Evolutionary conservation across 163 green algal genomes (phyloP).

Genomic region (Scenedesmus sp.): DNA sequence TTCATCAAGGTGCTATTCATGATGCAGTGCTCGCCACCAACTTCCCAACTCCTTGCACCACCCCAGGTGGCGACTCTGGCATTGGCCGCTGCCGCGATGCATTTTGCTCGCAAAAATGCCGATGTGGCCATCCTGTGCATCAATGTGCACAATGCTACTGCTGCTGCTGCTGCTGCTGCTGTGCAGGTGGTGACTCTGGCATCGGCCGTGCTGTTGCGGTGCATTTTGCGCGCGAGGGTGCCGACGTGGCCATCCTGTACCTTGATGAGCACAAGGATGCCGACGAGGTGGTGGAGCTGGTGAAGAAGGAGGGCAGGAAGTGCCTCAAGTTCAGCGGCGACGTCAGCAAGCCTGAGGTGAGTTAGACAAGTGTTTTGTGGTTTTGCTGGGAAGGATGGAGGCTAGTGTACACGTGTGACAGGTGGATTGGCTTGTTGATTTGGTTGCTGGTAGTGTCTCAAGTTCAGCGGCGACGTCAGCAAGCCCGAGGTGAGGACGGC

Average conservation of each 20-base stretch:
- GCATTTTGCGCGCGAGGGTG: conserved; percentile 67
- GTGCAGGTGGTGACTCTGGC: conserved; percentile 61
- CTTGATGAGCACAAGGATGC: conserved; percentile 60
- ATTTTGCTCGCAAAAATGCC: conserved; percentile 69
- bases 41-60: background rate
- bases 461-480: conserved; percentile 53
- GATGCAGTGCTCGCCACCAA: too few species aligned
- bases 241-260: conserved; percentile 66
- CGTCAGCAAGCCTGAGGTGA: conserved; percentile 49
- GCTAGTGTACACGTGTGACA: too few species aligned
- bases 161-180: background rate
- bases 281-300: conserved; percentile 55
- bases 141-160: conserved; percentile 54
- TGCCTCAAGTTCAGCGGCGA: conserved; percentile 61
- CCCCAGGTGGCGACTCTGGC: conserved; percentile 64
- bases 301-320: conserved; percentile 55
- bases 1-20: too few species aligned
- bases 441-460: too few species aligned
- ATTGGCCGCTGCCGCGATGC: conserved; percentile 66
- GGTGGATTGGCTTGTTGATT: too few species aligned
- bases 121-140: conserved; percentile 71
- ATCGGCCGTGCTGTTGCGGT: conserved; percentile 64
- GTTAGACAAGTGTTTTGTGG: background rate
- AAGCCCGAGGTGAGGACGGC: conserved; percentile 15
- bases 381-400: too few species aligned